phyloP scores from a whole-genome alignment of 306 rosid species.

The Nissolia schottii region DNA sequence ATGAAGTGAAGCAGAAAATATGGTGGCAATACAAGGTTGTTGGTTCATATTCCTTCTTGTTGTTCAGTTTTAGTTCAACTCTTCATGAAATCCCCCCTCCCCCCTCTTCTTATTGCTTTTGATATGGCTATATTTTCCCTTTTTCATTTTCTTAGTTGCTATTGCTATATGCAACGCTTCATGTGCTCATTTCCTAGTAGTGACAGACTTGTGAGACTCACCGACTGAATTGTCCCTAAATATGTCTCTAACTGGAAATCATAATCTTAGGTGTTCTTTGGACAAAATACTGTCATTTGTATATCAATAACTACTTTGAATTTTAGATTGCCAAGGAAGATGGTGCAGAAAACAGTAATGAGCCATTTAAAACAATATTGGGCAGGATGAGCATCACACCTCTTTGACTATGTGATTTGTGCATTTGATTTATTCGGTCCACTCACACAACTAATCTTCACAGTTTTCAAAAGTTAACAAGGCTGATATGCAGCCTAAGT shows the following conservation, averaged over 20 bases:
- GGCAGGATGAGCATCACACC: background rate
- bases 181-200: no score
- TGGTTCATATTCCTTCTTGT: conserved; percentile 21
- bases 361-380: background rate
- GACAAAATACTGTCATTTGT: background rate
- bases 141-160: background rate
- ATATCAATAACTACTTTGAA: background rate
- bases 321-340: background rate
- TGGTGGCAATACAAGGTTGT: conserved; percentile 93
- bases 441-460: background rate
- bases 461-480: background rate
- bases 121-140: background rate
- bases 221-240: background rate
- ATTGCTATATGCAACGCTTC: background rate
- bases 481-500: conserved; percentile 4
- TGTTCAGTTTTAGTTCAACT: conserved; percentile 18
- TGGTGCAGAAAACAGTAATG: background rate
- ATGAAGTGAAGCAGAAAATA: conserved; percentile 76
- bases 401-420: background rate
- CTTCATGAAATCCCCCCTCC: background rate
- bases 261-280: conserved; percentile 7
- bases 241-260: conserved; percentile 8
- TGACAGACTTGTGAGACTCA: no score
- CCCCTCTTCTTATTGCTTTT: conserved; percentile 5
- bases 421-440: background rate